Base-by-base conservation (phyloP, 2,329 filamentous ascomycete genomes). In the Pseudofabraea citricarpa region DNA sequence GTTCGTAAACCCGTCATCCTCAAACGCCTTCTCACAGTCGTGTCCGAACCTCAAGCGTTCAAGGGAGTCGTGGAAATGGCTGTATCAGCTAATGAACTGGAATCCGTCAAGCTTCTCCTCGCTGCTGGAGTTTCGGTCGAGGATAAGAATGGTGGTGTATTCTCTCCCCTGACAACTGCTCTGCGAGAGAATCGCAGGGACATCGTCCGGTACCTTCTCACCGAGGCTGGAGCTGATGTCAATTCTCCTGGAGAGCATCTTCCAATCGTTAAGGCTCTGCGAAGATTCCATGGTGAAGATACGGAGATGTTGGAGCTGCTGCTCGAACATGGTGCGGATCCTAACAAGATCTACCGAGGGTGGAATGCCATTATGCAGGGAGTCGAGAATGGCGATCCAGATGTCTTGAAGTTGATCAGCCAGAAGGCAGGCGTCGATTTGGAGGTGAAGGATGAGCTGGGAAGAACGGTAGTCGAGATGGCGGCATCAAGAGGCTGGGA, bases 141-240 rank as follows among this genome's bases (percentile, higher is more conserved):
- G 59, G 83, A 85, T 64, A 82, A 81, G 64, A 86, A 83, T 56
- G 82, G 81, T 16, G 83, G 83, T 41, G 83, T 86, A 38, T 87
- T 87, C 66, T 84, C 79, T 1, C 79, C 81, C 0, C 70, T 86
- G 4, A 86, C 81, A 0, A 83, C 79, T 0, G 79, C 80, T 7
- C 77, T 85, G 44, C 78, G 81, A 10, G 82, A 86, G 60, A 68
- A 77, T 20, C 71, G 72, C 52, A 75, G 72, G 35, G 73, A 75
- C 1, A 84, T 85, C 44, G 78, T 83, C 31, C 61, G 60, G 4
- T 85, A 71, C 64, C 71, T 86, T 8, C 67, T 86, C 45, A 71
- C 77, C 38, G 74, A 81, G 48, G 80, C 73, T 1, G 73, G 73
- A 7, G 82, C 81, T 0, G 79, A 85, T 54, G 72, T 79, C 35